These are phyloP conservation scores for Sphaerulina populicola DNA, from an alignment of 2,329 filamentous ascomycete genomes.

Conservation along the genomic window DNA sequence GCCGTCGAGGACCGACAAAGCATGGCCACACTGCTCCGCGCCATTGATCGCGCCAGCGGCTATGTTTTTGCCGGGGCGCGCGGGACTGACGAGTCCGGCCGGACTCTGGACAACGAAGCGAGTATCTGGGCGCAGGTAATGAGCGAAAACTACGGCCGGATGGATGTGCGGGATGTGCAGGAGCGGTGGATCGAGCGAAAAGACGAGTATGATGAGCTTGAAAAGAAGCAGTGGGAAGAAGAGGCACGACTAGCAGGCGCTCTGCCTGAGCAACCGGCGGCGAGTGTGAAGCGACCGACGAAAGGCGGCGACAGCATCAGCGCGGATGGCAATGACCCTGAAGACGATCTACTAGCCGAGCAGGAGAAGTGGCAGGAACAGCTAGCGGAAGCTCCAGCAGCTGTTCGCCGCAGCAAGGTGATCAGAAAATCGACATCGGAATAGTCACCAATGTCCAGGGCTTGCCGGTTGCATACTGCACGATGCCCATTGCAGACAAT, in stretches of 20 bases:
- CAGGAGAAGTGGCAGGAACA: slow-evolving; percentile 27
- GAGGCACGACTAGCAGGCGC: slow-evolving; percentile 48
- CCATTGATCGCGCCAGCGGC: slow-evolving; percentile 84
- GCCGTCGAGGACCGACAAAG: slow-evolving; percentile 95
- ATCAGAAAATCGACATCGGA: background rate
- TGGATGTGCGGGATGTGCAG: slow-evolving; percentile 84
- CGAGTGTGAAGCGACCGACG: slow-evolving; percentile 21
- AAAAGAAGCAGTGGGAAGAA: slow-evolving; percentile 65
- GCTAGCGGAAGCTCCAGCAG: slow-evolving; percentile 8
- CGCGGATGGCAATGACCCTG: slow-evolving; percentile 18
- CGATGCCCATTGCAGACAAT: no score
- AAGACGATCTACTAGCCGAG: slow-evolving; percentile 27
- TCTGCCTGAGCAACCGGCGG: slow-evolving; percentile 23
- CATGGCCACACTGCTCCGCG: slow-evolving; percentile 84
- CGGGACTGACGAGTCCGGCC: slow-evolving; percentile 66
- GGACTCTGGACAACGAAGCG: slow-evolving; percentile 29
- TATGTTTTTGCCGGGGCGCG: slow-evolving; percentile 88
- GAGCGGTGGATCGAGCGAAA: slow-evolving; percentile 91
- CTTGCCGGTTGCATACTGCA: no score
- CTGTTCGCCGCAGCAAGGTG: background rate
- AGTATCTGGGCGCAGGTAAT: slow-evolving; percentile 96
- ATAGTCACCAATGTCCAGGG: no score
- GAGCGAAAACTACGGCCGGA: slow-evolving; percentile 56
- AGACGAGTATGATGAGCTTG: slow-evolving; percentile 74
- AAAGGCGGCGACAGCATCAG: slow-evolving; percentile 13